These are phyloP conservation scores for Pseudohyphozyma bogoriensis DNA, from an alignment of 768 basidiomycete species.

Conservation along the genomic window DNA sequence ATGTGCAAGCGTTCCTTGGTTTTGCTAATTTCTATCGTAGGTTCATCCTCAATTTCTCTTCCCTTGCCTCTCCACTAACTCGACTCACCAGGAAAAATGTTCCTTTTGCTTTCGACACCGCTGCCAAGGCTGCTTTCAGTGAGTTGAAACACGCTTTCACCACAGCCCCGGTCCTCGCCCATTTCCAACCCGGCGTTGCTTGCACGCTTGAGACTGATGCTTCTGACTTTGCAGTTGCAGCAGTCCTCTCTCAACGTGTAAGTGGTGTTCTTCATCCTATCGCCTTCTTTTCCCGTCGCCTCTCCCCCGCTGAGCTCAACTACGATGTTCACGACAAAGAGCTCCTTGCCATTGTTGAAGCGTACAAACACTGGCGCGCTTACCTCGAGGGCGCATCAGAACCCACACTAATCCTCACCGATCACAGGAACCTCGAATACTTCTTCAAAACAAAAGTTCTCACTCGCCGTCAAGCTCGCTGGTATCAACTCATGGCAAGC, in stretches of 20 bases:
- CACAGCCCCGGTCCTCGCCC: slow-evolving; percentile 3
- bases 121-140: not conserved
- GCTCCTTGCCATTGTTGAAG: slow-evolving; percentile 44
- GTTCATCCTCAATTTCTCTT: slow-evolving; percentile 41
- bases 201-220: not conserved
- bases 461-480: slow-evolving; percentile 43
- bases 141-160: not conserved
- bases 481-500: slow-evolving; percentile 35
- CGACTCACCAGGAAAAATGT: slow-evolving; percentile 27
- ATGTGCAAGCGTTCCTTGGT: slow-evolving; percentile 43
- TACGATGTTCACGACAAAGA: slow-evolving; percentile 50
- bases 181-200: not conserved
- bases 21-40: slow-evolving; percentile 45
- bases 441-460: slow-evolving; percentile 42
- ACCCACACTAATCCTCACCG: slow-evolving; percentile 34
- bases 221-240: not conserved
- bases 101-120: not conserved
- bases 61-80: slow-evolving; percentile 34
- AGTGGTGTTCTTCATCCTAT: slow-evolving; percentile 32
- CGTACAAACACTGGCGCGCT: slow-evolving; percentile 36
- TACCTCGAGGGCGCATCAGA: slow-evolving; percentile 36
- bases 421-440: slow-evolving; percentile 25
- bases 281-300: slow-evolving; percentile 37
- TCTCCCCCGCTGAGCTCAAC: slow-evolving; percentile 40
- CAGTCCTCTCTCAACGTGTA: slow-evolving; percentile 1